These are phyloP conservation scores for Dryas integrifolia DNA, from an alignment of 331 rosid genomes.

Conservation along the genomic window DNA sequence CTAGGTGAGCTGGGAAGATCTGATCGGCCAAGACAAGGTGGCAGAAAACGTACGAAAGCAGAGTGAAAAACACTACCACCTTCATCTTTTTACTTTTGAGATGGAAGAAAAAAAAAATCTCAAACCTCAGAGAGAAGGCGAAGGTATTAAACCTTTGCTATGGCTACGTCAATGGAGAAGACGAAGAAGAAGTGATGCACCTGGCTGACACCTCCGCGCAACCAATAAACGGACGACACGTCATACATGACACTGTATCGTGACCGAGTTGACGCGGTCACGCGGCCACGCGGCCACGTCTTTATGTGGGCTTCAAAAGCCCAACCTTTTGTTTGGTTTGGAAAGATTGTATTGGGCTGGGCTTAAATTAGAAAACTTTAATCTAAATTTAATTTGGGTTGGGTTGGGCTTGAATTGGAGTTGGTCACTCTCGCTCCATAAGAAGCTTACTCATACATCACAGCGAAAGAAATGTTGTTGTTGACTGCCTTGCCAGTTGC, in stretches of 20 bases:
- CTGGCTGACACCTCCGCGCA: conserved; percentile 24
- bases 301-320: neutral
- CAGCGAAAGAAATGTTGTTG: too few species aligned
- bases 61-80: conserved; percentile 26
- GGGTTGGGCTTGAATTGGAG: neutral
- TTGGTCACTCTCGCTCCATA: too few species aligned
- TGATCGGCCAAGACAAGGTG: conserved; percentile 43
- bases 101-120: neutral
- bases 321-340: neutral
- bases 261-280: neutral
- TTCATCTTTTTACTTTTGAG: conserved; percentile 33
- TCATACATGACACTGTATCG: neutral
- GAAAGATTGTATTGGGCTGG: conserved; percentile 2
- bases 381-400: neutral
- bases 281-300: neutral
- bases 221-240: conserved; percentile 29
- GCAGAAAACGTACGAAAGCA: conserved; percentile 28
- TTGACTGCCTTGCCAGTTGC: too few species aligned
- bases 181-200: neutral
- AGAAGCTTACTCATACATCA: too few species aligned
- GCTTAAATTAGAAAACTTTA: neutral
- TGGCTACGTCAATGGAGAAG: neutral
- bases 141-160: neutral
- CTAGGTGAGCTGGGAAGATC: conserved; percentile 52
- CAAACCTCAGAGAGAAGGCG: neutral